These are phyloP conservation scores for Cerrena zonata DNA, from an alignment of 1,284 basidiomycete genomes.

Conservation along the genomic window DNA sequence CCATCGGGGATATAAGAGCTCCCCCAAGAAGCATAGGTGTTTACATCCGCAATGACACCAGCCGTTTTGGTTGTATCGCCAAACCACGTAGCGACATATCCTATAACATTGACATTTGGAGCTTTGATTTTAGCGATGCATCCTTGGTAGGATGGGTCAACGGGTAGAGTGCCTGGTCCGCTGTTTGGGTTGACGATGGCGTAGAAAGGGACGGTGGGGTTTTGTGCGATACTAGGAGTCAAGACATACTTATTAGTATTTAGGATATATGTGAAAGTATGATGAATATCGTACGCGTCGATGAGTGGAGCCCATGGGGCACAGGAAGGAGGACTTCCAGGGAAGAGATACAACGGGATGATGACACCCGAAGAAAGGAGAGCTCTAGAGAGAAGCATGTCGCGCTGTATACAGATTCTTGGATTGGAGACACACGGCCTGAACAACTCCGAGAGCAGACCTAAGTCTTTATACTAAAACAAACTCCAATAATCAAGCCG, in stretches of 20 bases:
- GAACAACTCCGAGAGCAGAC: too few species aligned
- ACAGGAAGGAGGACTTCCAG: slow-evolving; percentile 1
- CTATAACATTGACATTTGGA: slow-evolving; percentile 30
- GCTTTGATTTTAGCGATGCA: slow-evolving; percentile 25
- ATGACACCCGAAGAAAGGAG: slow-evolving; percentile 8
- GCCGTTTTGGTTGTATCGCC: slow-evolving; percentile 15
- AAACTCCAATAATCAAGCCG: too few species aligned
- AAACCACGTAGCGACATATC: slow-evolving; percentile 30
- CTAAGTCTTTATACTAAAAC: too few species aligned
- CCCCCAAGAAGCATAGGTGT: slow-evolving; percentile 31
- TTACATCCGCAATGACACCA: slow-evolving; percentile 25
- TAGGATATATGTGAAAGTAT: neutral
- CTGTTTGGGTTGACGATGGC: slow-evolving; percentile 32
- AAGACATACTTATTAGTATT: neutral
- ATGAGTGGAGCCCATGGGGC: slow-evolving; percentile 6
- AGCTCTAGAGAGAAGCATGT: neutral
- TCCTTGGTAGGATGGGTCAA: slow-evolving; percentile 28
- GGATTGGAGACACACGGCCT: too few species aligned
- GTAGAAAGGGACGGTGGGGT: slow-evolving; percentile 28
- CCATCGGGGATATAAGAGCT: slow-evolving; percentile 27
- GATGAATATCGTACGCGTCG: slow-evolving; percentile 5
- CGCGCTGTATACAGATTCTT: too few species aligned
- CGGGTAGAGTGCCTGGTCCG: slow-evolving; percentile 27
- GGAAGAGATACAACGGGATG: slow-evolving; percentile 8
- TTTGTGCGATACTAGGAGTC: slow-evolving; percentile 22